Conservation (phyloP, 306 rosid species). For the Pyrus pyrifolia region DNA sequence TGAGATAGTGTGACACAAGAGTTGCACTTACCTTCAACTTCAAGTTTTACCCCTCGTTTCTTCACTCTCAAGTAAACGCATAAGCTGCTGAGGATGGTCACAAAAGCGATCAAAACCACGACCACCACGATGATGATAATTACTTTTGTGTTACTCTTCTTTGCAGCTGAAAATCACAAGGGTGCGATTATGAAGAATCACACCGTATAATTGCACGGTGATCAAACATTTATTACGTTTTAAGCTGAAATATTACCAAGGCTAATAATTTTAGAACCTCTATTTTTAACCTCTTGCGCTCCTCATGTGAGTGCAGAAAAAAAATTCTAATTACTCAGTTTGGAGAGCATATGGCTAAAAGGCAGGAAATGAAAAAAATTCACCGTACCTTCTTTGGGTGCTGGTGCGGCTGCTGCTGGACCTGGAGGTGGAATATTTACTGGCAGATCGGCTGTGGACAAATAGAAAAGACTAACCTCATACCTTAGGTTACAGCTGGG, state of each 20-base stretch:
- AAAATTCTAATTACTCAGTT: too few relatives aligned
- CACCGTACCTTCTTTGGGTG: conserved; percentile 10
- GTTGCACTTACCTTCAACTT: neutral
- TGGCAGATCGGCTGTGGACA: neutral
- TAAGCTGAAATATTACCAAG: too few relatives aligned
- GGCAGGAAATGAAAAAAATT: neutral
- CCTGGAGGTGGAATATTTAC: conserved; percentile 1
- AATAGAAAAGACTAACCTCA: conserved; percentile 17
- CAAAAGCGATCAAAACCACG: neutral
- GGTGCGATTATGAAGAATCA: neutral
- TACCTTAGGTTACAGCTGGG: conserved; percentile 40
- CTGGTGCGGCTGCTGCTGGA: neutral
- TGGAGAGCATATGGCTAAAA: neutral
- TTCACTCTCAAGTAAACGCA: neutral
- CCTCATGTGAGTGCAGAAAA: neutral
- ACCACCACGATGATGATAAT: neutral
- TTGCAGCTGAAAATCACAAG: neutral
- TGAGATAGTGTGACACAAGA: neutral
- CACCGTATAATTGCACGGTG: neutral
- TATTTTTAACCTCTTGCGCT: too few relatives aligned
- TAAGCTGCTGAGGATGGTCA: neutral
- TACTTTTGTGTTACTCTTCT: neutral
- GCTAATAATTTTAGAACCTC: too few relatives aligned
- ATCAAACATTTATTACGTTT: too few relatives aligned
- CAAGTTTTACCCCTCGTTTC: neutral